Evolutionary conservation across 139 green algal genomes (phyloP).

Genomic region (Tetradesmus lagerheimii): DNA sequence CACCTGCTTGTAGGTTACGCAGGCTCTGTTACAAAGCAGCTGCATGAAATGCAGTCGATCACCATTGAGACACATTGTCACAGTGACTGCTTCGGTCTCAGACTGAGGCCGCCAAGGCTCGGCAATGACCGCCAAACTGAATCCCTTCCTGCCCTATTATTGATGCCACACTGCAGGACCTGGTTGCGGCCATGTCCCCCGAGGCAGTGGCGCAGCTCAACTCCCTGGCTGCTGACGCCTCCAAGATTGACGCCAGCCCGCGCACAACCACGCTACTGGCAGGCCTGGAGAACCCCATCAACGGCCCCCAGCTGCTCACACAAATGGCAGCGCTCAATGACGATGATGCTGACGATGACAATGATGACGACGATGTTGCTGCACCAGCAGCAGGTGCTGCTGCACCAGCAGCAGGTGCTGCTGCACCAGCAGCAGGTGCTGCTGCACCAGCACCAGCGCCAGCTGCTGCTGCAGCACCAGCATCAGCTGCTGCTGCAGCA

Average conservation of each 20-base stretch:
- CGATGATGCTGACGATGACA: too few species aligned
- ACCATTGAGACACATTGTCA: too few species aligned
- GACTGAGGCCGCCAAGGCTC: too few species aligned
- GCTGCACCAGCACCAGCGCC: neutral
- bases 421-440: neutral
- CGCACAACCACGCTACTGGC: neutral
- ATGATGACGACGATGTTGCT: neutral
- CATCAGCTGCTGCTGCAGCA: neutral
- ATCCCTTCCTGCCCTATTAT: neutral
- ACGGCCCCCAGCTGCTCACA: neutral
- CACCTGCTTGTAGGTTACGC: too few species aligned
- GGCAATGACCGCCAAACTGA: neutral
- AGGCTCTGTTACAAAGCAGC: too few species aligned
- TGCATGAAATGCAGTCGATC: too few species aligned
- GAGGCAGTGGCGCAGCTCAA: neutral
- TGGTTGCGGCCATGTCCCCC: neutral
- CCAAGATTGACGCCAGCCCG: neutral
- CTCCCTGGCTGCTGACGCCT: neutral
- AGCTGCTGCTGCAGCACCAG: neutral
- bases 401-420: neutral
- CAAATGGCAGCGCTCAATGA: neutral
- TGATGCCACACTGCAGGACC: neutral
- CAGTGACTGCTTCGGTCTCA: too few species aligned
- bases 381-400: neutral
- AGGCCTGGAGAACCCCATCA: neutral